These are phyloP conservation scores for Xylariaceae sp. DNA, from an alignment of 2,329 filamentous ascomycete species.

Conservation along the genomic window DNA sequence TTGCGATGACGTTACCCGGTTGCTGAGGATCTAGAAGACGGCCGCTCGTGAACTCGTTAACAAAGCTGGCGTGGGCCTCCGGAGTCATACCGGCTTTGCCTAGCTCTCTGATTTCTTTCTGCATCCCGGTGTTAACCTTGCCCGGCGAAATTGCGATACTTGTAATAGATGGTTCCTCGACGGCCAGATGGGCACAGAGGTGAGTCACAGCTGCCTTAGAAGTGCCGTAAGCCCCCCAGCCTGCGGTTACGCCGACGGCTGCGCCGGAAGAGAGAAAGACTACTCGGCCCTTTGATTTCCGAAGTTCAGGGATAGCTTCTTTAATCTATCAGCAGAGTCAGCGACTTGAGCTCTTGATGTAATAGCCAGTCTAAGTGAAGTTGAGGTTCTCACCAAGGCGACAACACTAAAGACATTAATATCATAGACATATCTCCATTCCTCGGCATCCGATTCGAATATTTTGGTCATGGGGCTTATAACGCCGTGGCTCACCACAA, in stretches of 20 bases:
- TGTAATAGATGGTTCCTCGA: slow-evolving; percentile 77
- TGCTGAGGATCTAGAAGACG: slow-evolving; percentile 78
- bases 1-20: slow-evolving; percentile 84
- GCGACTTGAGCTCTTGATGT: slow-evolving; percentile 9
- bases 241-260: slow-evolving; percentile 63
- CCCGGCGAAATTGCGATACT: slow-evolving; percentile 76
- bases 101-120: slow-evolving; percentile 72
- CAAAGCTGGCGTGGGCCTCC: slow-evolving; percentile 68
- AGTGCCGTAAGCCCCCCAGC: slow-evolving; percentile 81
- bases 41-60: slow-evolving; percentile 69
- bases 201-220: slow-evolving; percentile 86
- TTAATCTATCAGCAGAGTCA: slow-evolving; percentile 59
- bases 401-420: slow-evolving; percentile 86
- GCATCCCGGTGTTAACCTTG: slow-evolving; percentile 88
- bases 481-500: slow-evolving; percentile 87
- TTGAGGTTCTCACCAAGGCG: slow-evolving; percentile 62
- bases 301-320: slow-evolving; percentile 69
- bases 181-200: slow-evolving; percentile 69
- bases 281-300: slow-evolving; percentile 69
- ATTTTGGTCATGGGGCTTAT: slow-evolving; percentile 76
- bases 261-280: slow-evolving; percentile 83
- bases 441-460: slow-evolving; percentile 65
- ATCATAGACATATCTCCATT: slow-evolving; percentile 78
- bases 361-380: background rate
- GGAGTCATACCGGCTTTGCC: slow-evolving; percentile 54